These are phyloP conservation scores for Hyphopichia wangnamkhiaoensis DNA, from an alignment of 1,139 yeast genomes.

Conservation along the genomic window DNA sequence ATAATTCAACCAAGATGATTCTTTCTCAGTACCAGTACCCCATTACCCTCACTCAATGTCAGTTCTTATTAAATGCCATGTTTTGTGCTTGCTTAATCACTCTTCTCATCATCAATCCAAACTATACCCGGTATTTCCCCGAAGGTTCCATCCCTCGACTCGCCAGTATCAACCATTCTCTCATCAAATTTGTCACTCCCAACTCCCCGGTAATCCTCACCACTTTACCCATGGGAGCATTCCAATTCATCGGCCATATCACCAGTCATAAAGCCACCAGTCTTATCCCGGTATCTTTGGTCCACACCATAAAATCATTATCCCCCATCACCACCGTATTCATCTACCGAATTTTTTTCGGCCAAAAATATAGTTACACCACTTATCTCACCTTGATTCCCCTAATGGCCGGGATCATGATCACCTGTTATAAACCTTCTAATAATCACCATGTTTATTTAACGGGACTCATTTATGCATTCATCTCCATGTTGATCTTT, in stretches of 20 bases:
- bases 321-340: conserved; percentile 88
- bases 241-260: conserved; percentile 88
- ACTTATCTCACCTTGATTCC: conserved; percentile 82
- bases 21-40: conserved; percentile 72
- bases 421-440: conserved; percentile 65
- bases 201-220: conserved; percentile 56
- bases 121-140: conserved; percentile 45
- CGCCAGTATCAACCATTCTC: conserved; percentile 11
- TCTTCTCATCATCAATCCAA: conserved; percentile 19
- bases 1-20: conserved; percentile 77
- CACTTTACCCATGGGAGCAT: conserved; percentile 89
- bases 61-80: conserved; percentile 68
- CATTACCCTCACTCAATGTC: conserved; percentile 80
- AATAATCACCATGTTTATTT: conserved; percentile 37
- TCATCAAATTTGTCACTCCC: conserved; percentile 49
- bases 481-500: conserved; percentile 79
- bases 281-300: conserved; percentile 84
- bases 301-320: conserved; percentile 87
- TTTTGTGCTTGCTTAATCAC: conserved; percentile 43
- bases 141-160: conserved; percentile 55
- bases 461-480: conserved; percentile 72
- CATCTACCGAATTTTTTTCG: conserved; percentile 65
- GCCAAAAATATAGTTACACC: conserved; percentile 54
- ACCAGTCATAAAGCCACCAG: conserved; percentile 88
- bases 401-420: conserved; percentile 77